phyloP scores from a whole-genome alignment of 176 grass and related monocot species.

The Poa annua region DNA sequence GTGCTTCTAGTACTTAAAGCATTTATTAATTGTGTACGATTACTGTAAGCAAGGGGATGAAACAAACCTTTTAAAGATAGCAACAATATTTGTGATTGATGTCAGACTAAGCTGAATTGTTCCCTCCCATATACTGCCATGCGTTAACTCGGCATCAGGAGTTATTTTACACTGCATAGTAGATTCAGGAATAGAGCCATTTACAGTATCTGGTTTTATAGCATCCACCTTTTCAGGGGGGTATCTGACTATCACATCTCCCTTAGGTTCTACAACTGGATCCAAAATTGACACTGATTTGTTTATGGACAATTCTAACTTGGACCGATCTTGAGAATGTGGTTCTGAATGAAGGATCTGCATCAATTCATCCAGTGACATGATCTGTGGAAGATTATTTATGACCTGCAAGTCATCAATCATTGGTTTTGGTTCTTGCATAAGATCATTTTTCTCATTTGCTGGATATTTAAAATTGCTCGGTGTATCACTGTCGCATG shows the following conservation, averaged over 20 bases:
- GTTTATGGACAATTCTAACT: constrained; percentile 21
- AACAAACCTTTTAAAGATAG: constrained; percentile 79
- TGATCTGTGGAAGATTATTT: constrained; percentile 54
- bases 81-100: constrained; percentile 54
- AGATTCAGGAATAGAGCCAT: constrained; percentile 39
- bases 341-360: constrained; percentile 67
- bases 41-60: constrained; percentile 31
- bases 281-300: background rate
- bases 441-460: constrained; percentile 53
- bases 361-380: constrained; percentile 62
- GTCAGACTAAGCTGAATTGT: constrained; percentile 67
- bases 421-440: constrained; percentile 59
- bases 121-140: constrained; percentile 66
- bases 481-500: constrained; percentile 30
- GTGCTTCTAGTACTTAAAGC: constrained; percentile 16
- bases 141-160: constrained; percentile 21
- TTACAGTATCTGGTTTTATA: constrained; percentile 46
- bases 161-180: constrained; percentile 1
- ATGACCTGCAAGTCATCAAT: constrained; percentile 59
- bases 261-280: constrained; percentile 20
- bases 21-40: background rate
- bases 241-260: constrained; percentile 32
- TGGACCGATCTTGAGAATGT: constrained; percentile 51
- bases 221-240: constrained; percentile 32
- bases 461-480: constrained; percentile 40